Evolutionary conservation across 805 yeast genomes (phyloP).

Genomic region (Kodamaea neixiangensis): DNA sequence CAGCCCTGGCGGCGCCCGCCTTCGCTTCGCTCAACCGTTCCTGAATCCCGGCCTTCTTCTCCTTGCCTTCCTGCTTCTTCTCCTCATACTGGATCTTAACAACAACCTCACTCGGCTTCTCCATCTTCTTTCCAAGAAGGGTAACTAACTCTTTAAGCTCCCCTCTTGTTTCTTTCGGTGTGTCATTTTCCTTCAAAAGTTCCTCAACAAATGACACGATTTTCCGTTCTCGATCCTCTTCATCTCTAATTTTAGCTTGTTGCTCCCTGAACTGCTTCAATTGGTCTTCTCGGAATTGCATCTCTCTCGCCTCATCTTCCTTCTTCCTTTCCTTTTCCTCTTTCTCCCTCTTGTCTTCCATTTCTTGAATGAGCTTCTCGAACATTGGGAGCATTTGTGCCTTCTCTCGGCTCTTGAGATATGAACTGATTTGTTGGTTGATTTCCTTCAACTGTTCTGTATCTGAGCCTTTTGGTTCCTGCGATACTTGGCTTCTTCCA

Average conservation of each 20-base stretch:
- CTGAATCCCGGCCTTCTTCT: not conserved
- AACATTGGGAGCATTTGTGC: slow-evolving; percentile 9
- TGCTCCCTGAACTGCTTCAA: not conserved
- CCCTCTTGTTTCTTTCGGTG: too few species aligned
- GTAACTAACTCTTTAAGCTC: not conserved
- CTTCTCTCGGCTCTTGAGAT: not conserved
- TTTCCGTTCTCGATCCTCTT: slow-evolving; percentile 2
- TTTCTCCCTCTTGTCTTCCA: not conserved
- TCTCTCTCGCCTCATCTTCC: not conserved
- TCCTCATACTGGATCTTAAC: not conserved
- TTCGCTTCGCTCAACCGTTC: not conserved
- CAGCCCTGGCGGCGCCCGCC: not conserved
- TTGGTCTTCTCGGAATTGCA: not conserved
- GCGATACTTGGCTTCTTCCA: not conserved
- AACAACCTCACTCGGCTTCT: not conserved
- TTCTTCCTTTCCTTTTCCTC: not conserved
- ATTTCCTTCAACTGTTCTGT: not conserved
- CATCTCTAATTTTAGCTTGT: not conserved
- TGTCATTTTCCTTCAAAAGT: not conserved
- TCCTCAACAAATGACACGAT: not conserved
- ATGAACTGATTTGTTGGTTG: not conserved
- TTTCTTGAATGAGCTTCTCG: slow-evolving; percentile 10
- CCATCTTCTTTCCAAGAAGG: not conserved
- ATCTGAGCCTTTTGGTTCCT: not conserved
- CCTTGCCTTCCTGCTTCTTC: not conserved